Base-by-base conservation (phyloP, 129 eudicot genomes). In the Flaveria linearis region DNA sequence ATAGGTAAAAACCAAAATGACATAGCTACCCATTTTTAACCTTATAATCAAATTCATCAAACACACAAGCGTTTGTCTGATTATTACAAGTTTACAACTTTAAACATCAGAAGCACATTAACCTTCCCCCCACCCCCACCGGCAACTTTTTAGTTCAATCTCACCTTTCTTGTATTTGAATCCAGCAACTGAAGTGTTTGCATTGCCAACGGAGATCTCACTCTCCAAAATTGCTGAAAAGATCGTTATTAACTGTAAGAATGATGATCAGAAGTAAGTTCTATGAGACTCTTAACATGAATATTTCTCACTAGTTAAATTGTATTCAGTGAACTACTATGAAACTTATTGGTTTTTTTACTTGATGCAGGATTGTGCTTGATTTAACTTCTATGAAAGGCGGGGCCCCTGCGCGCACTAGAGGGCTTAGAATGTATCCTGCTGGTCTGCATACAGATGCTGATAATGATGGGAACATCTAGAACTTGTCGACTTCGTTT, bases 361-460 rank as follows among this genome's bases (percentile, higher is more conserved):
- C 47, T 25, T 50, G 9, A 42, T 80, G 82, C 80, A 91, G 97
- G 89, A 74, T 81, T 82, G 85, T 85, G 77, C 78, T 91, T 22
- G 96, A 91, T 79, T 68, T 89, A 60, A 83, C 85, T 74, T 82
- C 73, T 7, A 67, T 87, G 52, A 91, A 85, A 89, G 96, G 97
- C 17, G 97, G 97, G 49, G 92, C 90, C 12, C 97, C 92, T 14
- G 90, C 86, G 17, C 87, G 97, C 84, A 91, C 92, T 55, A 75
- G 96, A 85, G 97, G 96, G 46, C 80, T 91, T 9, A 56, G 73
- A 41, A 63, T 91, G 67, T 74, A 82, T 20, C n/a, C 77, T 4
- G 22, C 42, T 6, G 68, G 74, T 66, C 65, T 71, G 14, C 76
- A 53, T 23, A 67, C 43, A 12, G 64, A 72, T 14, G 76, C 50